phyloP scores from a whole-genome alignment of 352 stramenopile genomes.

The Globisporangium middletonii region DNA sequence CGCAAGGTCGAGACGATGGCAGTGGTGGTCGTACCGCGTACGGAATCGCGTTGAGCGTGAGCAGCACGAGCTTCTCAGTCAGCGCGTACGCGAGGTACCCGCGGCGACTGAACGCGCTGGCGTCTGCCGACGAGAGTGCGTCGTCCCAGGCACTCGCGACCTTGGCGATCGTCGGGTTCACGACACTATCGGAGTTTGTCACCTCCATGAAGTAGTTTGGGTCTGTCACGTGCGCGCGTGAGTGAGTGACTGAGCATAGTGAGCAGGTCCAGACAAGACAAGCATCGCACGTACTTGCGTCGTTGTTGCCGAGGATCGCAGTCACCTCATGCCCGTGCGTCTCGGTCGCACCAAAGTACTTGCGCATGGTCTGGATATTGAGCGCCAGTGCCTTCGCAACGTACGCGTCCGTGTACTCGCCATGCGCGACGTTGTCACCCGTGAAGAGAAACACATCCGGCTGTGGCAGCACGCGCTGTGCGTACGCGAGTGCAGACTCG shows the following conservation, averaged over 20 bases:
- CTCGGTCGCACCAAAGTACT: conserved; percentile 41
- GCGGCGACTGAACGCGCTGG: conserved; percentile 40
- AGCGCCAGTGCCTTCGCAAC: conserved; percentile 50
- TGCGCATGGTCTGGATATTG: conserved; percentile 63
- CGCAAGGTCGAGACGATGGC: too few species aligned
- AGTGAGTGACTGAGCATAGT: too few species aligned
- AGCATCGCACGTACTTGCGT: conserved; percentile 40
- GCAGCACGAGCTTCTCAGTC: conserved; percentile 53
- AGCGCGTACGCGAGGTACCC: conserved; percentile 68
- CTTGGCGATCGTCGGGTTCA: conserved; percentile 53
- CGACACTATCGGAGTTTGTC: conserved; percentile 39
- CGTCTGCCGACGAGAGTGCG: conserved; percentile 44
- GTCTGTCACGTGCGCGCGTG: conserved; percentile 16
- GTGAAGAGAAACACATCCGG: conserved; percentile 80
- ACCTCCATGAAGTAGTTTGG: conserved; percentile 74
- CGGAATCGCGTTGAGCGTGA: conserved; percentile 77
- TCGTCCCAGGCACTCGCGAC: conserved; percentile 43
- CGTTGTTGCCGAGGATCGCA: conserved; percentile 75
- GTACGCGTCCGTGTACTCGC: conserved; percentile 49
- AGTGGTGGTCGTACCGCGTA: conserved; percentile 50
- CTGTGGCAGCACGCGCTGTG: conserved; percentile 38
- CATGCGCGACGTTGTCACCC: conserved; percentile 70
- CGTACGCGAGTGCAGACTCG: conserved; percentile 64
- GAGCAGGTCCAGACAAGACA: too few species aligned
- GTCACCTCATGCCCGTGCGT: conserved; percentile 37